These are phyloP conservation scores for Hemileccinum impolitum DNA, from an alignment of 768 basidiomycete species.

Conservation along the genomic window DNA sequence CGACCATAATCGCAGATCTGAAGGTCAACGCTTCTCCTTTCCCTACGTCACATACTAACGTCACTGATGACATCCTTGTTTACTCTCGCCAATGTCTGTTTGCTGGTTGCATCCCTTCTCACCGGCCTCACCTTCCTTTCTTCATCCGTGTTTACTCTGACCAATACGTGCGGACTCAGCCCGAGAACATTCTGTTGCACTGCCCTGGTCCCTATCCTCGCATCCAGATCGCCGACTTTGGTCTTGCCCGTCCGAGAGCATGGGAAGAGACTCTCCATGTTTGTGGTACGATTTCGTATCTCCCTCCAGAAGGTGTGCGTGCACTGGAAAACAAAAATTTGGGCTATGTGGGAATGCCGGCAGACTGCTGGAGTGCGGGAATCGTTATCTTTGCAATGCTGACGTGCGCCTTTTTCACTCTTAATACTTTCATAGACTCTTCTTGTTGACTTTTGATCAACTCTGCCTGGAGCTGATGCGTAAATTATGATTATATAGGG, in stretches of 20 bases:
- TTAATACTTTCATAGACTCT: not conserved
- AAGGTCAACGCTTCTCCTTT: conserved; percentile 42
- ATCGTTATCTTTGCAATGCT: conserved; percentile 82
- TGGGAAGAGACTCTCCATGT: conserved; percentile 83
- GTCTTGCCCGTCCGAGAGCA: conserved; percentile 73
- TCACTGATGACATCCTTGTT: not conserved
- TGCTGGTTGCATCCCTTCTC: not conserved
- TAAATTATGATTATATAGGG: conserved; percentile 39
- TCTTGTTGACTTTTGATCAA: not conserved
- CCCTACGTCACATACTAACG: not conserved
- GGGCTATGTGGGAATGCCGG: conserved; percentile 78
- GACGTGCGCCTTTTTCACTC: conserved; percentile 48
- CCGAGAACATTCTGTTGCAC: conserved; percentile 79
- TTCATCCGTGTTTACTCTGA: too few relatives aligned
- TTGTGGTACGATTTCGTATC: conserved; percentile 83
- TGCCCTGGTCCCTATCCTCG: conserved; percentile 83
- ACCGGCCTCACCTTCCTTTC: not conserved
- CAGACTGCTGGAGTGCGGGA: conserved; percentile 88
- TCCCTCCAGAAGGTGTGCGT: conserved; percentile 81
- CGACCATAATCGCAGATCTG: conserved; percentile 44
- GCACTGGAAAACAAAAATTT: conserved; percentile 73
- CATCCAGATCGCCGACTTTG: conserved; percentile 84
- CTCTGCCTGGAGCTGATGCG: conserved; percentile 10
- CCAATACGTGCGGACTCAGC: conserved; percentile 37
- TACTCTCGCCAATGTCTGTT: not conserved